Evolutionary conservation across 169 alveolate genomes (phyloP), one percentile per base, ranked within the genome.

Genomic region (Cryptosporidium bovis): DNA sequence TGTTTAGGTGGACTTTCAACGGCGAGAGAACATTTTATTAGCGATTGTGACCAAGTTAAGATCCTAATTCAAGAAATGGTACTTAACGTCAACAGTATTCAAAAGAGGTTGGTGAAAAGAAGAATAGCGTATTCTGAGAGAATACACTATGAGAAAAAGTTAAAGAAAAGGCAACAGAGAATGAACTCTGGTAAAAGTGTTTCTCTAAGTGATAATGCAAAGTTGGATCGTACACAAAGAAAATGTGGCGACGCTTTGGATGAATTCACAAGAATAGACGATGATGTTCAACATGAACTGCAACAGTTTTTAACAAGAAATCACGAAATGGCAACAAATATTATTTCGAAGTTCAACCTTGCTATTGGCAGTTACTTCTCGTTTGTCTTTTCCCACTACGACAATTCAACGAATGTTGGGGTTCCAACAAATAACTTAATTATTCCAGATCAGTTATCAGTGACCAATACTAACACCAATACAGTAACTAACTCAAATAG

Each of bases 221-320:
- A 77, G 62, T 48, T 77, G 51, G 87, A 77, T 24, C 65, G 87
- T 18, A 77, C 87, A 12, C 87, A 77, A 27, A 77, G 71, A 27
- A 77, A 77, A 40, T 77, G 87, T 62, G 87, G 87, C 18, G 87
- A 77, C 18, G 87, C 87, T 16, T 77, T 77, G 51, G 87, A 77
- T 60, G 87, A 77, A 53, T 77, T 77, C 13, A 77, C 87, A 4
- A 77, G 87, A 40, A 77, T 77, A 40, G 87, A 77, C 36, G 87
- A 77, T 33, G 87, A 77, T 1, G 87, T 77, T 5, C 87, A 77
- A 29, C 87, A 77, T 27, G 87, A 77, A 27, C 87, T 77, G 0
- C 87, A 77, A 20, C 71, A 60, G 27, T 77, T 77, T 31, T 46
- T 77, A 24, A 77, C 87, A 16, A 77, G 64, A 34, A 77, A 66